Conservation (phyloP, 345 rosid species). For the Linum tenue region DNA sequence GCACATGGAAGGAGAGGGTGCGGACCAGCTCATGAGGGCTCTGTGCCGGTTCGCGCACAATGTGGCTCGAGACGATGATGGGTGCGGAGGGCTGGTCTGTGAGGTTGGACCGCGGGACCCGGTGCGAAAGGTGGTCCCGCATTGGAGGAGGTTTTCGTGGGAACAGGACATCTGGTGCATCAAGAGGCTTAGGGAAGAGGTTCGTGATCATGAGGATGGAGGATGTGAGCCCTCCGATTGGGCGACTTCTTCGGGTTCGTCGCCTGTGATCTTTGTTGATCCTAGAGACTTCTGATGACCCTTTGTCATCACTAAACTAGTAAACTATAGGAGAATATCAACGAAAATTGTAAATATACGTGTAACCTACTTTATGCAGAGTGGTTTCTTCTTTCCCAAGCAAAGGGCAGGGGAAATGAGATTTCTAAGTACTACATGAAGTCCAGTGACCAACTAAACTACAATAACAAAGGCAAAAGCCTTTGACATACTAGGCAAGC, state of each 20-base stretch:
- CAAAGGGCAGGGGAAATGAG: too few species aligned
- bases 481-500: too few species aligned
- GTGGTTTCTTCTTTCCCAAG: too few species aligned
- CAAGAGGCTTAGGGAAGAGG: constrained; percentile 30
- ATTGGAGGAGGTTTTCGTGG: constrained; percentile 63
- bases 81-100: constrained; percentile 54
- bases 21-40: constrained; percentile 39
- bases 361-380: too few species aligned
- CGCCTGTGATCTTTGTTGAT: constrained; percentile 53
- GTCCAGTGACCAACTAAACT: too few species aligned
- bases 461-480: too few species aligned
- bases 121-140: constrained; percentile 43
- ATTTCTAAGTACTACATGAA: too few species aligned
- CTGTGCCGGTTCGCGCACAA: constrained; percentile 55
- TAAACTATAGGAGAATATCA: too few species aligned
- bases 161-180: constrained; percentile 66
- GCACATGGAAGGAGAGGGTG: constrained; percentile 54
- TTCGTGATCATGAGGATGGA: constrained; percentile 10
- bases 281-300: constrained; percentile 54
- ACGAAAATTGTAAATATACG: too few species aligned
- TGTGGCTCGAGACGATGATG: constrained; percentile 48
- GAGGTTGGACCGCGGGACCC: constrained; percentile 58
- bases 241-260: constrained; percentile 27
- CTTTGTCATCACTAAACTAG: too few species aligned
- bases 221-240: constrained; percentile 29